Base-by-base conservation (phyloP, 2,329 filamentous ascomycete genomes). In the Colletotrichum graminicola region DNA sequence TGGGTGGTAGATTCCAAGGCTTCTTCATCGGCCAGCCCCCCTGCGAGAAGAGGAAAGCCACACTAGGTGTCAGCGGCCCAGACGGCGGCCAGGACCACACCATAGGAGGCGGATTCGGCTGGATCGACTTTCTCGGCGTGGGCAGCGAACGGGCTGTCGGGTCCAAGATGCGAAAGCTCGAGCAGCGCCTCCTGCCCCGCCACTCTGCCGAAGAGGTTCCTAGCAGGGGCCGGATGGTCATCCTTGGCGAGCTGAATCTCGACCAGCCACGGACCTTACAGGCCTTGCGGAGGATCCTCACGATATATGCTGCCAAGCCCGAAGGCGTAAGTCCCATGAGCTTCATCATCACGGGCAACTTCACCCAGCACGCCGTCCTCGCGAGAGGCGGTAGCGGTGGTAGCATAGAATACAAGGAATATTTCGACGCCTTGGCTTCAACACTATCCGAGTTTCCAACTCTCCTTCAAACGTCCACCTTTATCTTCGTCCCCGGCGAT, bases 381-480 rank as follows among this genome's bases (percentile, higher is more conserved):
- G 88, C 89, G 8, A 85, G 89, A 36, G 91, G 93, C 64, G 90
- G 90, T 34, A 91, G 90, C 47, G 91, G 92, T 29, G 93, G 94
- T 47, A 95, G 93, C 80, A 95, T 98, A 75, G 94, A 97, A 82
- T 98, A 97, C 84, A 98, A 98, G 83, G 96, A 98, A 82, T 92
- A 93, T 79, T 98, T 98, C 80, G 94, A 99, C 82, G 90, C 91
- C 11, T 88, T 99, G 16, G 95, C 96, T 3, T 90, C 91, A 2
- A 88, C 94, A 1, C 87, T 99, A 7, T 87, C 93, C 10, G 94
- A 98, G 75, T 98, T 94, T 77, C 94, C 94, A 3, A 86, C 88
- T 0, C 87, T 99, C 18, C 87, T 98, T 54, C 91, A 92, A 67
- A 88, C 89, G 34, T 92, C 93, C 6, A 95, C 93, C 0, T 97